Evolutionary conservation across 805 yeast species (phyloP), one percentile per base, ranked within the genome.

Genomic region (Saturnispora hagleri): DNA sequence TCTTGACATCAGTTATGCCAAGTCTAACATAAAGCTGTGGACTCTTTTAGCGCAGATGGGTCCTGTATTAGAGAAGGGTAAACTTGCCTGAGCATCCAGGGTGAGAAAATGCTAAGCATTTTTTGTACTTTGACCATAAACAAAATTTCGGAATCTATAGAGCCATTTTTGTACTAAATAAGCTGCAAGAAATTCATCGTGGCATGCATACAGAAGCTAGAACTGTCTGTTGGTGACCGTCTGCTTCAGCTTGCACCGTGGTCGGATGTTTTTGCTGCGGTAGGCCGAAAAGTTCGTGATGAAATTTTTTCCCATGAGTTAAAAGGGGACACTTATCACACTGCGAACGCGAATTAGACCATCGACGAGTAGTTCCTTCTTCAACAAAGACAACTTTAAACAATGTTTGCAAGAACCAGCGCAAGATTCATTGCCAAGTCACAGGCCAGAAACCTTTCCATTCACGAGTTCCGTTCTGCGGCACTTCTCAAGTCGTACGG

Each of bases 381-480:
- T 9, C 26, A 22, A 9, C n/a, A 22, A 24, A 41, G 18, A 22
- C 44, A n/a, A 20, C n/a, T 8, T 13, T 41, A 24, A 6, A 27
- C 26, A 31, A 49, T 49, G 51, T 40, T 49, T 28, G 45, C 51
- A n/a, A 49, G 51, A 49, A 43, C 43, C 20, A 41, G 34, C 15
- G 45, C 28, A 7, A 43, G 27, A 24, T 26, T 34, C 27, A 33
- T 45, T 18, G 10, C 26, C 36, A 45, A 45, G 41, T 53, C 58
- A 33, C 69, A 65, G 58, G 59, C 58, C 26, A 88, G 99, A 77
- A 75, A 74, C 73, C 75, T 93, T 62, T 89, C 97, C 17, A 81
- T 93, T 60, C 99, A 93, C 67, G 99, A 93, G 73, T 93, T 72
- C 81, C 88, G 97, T 70, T 87, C 97, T 33, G 97, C 98, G 49